Base-by-base conservation (phyloP, 2,329 filamentous ascomycete genomes). In the Pseudogymnoascus destructans region DNA sequence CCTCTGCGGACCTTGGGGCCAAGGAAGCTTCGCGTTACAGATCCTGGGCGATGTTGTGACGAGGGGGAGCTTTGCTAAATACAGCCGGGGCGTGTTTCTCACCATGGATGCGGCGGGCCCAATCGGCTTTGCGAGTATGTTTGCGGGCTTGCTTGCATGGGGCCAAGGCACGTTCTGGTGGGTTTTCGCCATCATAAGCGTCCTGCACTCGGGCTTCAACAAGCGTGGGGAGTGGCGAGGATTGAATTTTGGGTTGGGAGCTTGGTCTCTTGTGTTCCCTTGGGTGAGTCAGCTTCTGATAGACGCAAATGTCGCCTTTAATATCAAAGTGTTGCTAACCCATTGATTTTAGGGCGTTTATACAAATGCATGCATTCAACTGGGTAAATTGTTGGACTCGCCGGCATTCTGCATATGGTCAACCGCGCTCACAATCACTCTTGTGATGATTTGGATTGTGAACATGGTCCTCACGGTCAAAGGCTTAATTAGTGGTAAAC, bases 91-190 rank as follows among this genome's bases (percentile, higher is more conserved):
- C 0, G 63, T 63, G 0, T 67, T 73, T 13, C 59, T 75, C 4
- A 69, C 70, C 0, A 65, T 63, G 0, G 58, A 66, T 3, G 71
- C 72, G 1, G 70, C 70, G 0, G 58, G 36, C 1, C 62, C 67
- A 0, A 63, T 75, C 5, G 69, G 64, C 0, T 66, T 65, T 17
- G 60, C 64, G 3, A 74, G 73, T 35, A 66, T 71, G 33, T 69
- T 75, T 27, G 61, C 66, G 0, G 73, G 71, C 0, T 57, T 75
- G 27, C 46, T 73, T 13, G 63, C 66, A n/a, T 73, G 71, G 68
- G 73, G 73, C 0, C 69, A 71, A 49, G 70, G 67, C 0, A 68
- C 70, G 3, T 73, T 75, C 36, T 75, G 72, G 73, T 72, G 71
- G 69, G 60, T 64, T n/a, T 71, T 75, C 59, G 70, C 71, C 1